Evolutionary conservation across 225 moss, liverwort and hornwort species (phyloP), one percentile per base, ranked within the genome.

Genomic region (Straminergon stramineum): DNA sequence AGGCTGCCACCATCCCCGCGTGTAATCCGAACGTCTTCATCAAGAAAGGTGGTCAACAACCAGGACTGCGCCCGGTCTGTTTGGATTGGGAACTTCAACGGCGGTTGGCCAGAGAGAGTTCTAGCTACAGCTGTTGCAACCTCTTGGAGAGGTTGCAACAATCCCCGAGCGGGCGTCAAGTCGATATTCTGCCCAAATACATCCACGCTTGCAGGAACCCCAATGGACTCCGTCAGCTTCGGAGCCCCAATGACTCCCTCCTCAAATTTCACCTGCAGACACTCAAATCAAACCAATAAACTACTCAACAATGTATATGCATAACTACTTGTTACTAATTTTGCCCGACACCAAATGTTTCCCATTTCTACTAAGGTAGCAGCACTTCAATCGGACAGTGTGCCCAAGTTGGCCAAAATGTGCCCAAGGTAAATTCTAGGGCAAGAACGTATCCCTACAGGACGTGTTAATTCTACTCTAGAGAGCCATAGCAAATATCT

Each of bases 31-130:
- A 99, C 77, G 92, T 99, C 99, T 61, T 95, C 94, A 74, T 99
- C 99, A 68, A 99, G 96, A 83, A 93, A 99, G 31, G 97, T 99
- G 32, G 97, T 99, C 93, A 99, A 90, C 80, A 99, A 94, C 99
- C 99, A 99, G 32, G 99, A 99, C 86, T 99, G 97, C 24, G 96
- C 94, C 79, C 93, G 92, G 53, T 96, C 94, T 21, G 90, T 83
- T 90, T 91, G 96, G 68, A 99, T 96, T 13, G 96, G 91, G 67
- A 99, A 96, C 92, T 95, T 99, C 66, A 99, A 82, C 75, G 99
- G 95, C 56, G 97, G 99, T 79, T 93, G 96, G 56, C 97, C 99
- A 24, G 99, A 97, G 68, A 99, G 94, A 35, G 92, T 95, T 90
- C 95, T 95, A 23, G 93, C 96, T 43, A 96, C 90, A 66, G 92